Conservation (phyloP, 148 eudicot genomes). For the Camellia japonica region DNA sequence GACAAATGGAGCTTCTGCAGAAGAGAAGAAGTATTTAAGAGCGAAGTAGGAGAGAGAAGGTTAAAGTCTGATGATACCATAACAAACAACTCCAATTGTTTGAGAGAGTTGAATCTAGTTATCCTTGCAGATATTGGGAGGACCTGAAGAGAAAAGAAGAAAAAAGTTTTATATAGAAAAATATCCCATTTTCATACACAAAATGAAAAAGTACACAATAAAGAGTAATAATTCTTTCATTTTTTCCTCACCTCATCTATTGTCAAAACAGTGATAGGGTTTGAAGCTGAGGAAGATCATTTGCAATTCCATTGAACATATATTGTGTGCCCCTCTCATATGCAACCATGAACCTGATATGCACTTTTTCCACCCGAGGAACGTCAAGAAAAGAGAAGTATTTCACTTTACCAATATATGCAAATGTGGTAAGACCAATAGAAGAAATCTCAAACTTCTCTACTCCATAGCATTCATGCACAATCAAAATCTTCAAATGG, state of each 20-base stretch:
- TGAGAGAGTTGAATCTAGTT: slow-evolving; percentile 13
- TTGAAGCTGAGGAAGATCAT: slow-evolving; percentile 18
- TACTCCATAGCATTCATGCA: slow-evolving; percentile 6
- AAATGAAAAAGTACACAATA: neutral
- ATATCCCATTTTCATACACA: neutral
- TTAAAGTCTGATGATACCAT: neutral
- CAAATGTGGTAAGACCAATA: slow-evolving; percentile 16
- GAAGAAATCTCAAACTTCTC: slow-evolving; percentile 13
- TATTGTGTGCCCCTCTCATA: neutral
- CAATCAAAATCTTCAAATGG: slow-evolving; percentile 11
- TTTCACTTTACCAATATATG: neutral
- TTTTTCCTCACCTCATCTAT: neutral
- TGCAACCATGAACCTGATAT: neutral
- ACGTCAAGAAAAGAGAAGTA: slow-evolving; percentile 12
- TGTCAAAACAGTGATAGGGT: slow-evolving; percentile 6
- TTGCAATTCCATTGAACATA: slow-evolving; percentile 4
- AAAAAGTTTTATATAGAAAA: neutral
- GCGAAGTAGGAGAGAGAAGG: slow-evolving; percentile 14
- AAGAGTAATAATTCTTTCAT: neutral
- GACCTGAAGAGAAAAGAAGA: slow-evolving; percentile 10
- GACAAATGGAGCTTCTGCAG: slow-evolving; percentile 11
- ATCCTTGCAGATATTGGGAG: neutral
- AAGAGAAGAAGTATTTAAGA: slow-evolving; percentile 8
- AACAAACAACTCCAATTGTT: slow-evolving; percentile 11
- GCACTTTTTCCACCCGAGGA: slow-evolving; percentile 17